Base-by-base conservation (phyloP, 805 yeast genomes). In the Kazachstania africana region DNA sequence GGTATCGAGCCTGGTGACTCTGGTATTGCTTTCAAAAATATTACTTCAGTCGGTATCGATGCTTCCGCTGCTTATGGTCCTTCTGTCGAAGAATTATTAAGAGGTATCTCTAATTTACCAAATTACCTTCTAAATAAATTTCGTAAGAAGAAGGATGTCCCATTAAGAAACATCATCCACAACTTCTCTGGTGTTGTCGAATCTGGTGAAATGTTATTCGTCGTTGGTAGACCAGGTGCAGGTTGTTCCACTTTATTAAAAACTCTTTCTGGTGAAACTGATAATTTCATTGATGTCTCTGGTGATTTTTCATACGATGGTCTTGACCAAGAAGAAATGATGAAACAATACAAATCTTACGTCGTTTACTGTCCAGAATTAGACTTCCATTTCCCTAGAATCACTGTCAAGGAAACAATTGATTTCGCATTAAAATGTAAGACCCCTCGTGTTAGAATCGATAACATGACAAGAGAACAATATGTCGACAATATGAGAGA, bases 171-270 rank as follows among this genome's bases (percentile, higher is more conserved):
- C 24, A 61, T 65, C 33, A 59, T 65, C 33, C 60, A 57, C 41
- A 55, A 62, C 30, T 52, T 61, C 40, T 50, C 60, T 23, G 70
- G 68, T 53, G 57, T 63, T 24, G 57, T 58, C 16, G 62, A 57
- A 37, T 55, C 67, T 12, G 77, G 75, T 40, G 70, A 67, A 42
- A 65, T 70, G 71, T 55, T 68, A 32, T 58, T 70, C 34, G 72
- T 67, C 15, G 50, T 68, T 31, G 73, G 72, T 43, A 63, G 67
- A 50, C 78, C 80, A 3, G 78, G 78, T 46, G 71, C 78, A 22
- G 79, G 80, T 38, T 72, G 78, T 45, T 71, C 79, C 3, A 66
- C 78, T 4, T 50, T 72, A 24, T 50, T 73, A 42, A 65, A 65
- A 38, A 45, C 61, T 35, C 32, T 65, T 14, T 51, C 70, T n/a